These are phyloP conservation scores for Quercus variabilis DNA, from an alignment of 306 rosid species.

Conservation along the genomic window DNA sequence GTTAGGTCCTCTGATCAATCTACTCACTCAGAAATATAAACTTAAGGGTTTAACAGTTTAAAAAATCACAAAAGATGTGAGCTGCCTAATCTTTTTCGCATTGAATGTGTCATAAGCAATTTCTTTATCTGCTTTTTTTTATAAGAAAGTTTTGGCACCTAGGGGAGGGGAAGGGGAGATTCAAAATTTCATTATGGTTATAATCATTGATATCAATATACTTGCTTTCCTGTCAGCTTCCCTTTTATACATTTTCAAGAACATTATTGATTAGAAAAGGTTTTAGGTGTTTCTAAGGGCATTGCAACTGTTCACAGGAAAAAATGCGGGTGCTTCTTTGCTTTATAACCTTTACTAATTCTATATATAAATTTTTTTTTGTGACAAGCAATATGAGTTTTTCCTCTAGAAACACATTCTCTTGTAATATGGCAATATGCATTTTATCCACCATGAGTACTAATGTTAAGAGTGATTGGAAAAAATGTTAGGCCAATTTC, in stretches of 20 bases:
- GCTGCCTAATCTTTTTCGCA: background rate
- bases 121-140: too few relatives aligned
- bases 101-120: background rate
- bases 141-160: too few relatives aligned
- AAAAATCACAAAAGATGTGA: too few relatives aligned
- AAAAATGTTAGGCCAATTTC: background rate
- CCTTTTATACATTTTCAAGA: background rate
- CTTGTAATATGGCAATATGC: too few relatives aligned
- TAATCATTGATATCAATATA: background rate
- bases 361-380: background rate
- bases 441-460: too few relatives aligned
- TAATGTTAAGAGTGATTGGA: background rate
- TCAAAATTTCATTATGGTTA: background rate
- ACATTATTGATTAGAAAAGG: background rate
- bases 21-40: background rate
- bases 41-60: background rate
- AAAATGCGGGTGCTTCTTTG: background rate
- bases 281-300: background rate
- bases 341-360: background rate
- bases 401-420: background rate
- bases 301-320: background rate
- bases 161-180: too few relatives aligned
- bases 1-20: background rate
- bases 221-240: background rate
- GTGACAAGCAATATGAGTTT: background rate